phyloP scores from a whole-genome alignment of 768 basidiomycete species.

The Suillus occidentalis region DNA sequence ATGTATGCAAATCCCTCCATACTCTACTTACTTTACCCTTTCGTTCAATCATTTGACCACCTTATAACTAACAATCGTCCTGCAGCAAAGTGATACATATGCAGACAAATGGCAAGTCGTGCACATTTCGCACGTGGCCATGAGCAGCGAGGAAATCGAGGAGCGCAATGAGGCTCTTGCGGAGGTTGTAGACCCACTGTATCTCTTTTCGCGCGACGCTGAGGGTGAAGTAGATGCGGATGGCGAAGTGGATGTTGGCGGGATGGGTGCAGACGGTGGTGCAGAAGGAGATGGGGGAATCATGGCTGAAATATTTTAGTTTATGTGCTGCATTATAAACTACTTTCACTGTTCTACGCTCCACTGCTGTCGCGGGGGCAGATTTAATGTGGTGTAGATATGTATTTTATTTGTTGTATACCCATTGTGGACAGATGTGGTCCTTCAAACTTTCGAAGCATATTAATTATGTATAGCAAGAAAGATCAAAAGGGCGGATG shows the following conservation, averaged over 20 bases:
- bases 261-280: slow-evolving; percentile 53
- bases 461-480: neutral
- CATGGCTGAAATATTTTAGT: slow-evolving; percentile 35
- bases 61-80: slow-evolving; percentile 5
- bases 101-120: slow-evolving; percentile 84
- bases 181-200: slow-evolving; percentile 69
- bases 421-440: neutral
- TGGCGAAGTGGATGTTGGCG: slow-evolving; percentile 49
- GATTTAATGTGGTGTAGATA: neutral
- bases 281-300: slow-evolving; percentile 22
- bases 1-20: slow-evolving; percentile 48
- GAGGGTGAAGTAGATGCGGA: slow-evolving; percentile 65
- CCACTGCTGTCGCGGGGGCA: neutral
- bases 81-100: slow-evolving; percentile 68
- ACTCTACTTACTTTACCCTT: neutral
- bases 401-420: neutral
- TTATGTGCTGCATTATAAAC: neutral
- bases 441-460: neutral
- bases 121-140: slow-evolving; percentile 65
- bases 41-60: neutral
- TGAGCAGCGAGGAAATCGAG: slow-evolving; percentile 72
- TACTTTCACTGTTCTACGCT: neutral
- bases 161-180: slow-evolving; percentile 79
- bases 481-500: neutral
- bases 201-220: slow-evolving; percentile 49